phyloP scores from a whole-genome alignment of 139 green algal genomes.

The Mychonastes homosphaera region DNA sequence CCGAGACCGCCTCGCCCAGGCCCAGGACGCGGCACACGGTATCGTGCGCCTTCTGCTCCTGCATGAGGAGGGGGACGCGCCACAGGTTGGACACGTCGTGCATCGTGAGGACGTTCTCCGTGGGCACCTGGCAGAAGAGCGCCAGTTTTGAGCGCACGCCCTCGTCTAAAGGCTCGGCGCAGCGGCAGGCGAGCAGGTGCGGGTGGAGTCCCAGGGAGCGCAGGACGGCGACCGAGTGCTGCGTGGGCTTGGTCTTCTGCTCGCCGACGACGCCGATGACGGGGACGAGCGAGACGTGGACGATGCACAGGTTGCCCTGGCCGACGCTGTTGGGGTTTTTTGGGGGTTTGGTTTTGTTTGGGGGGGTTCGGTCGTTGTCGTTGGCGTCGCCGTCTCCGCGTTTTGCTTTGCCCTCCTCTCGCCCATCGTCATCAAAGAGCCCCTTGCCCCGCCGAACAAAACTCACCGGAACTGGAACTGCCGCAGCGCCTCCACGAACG shows the following conservation, averaged over 20 bases:
- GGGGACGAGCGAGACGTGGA: constrained; percentile 94
- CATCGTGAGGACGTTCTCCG: constrained; percentile 79
- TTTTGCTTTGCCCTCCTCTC: no score
- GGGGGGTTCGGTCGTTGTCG: no score
- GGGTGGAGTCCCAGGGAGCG: constrained; percentile 85
- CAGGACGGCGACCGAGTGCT: constrained; percentile 89
- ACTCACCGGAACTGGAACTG: constrained; percentile 61
- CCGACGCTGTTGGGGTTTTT: no score
- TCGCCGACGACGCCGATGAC: constrained; percentile 95
- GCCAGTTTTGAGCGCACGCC: constrained; percentile 84
- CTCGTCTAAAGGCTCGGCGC: constrained; percentile 58
- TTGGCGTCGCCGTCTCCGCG: no score
- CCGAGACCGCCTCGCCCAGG: constrained; percentile 34
- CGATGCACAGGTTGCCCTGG: constrained; percentile 65
- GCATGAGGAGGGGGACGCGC: constrained; percentile 84
- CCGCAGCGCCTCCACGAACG: constrained; percentile 89
- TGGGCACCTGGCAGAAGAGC: constrained; percentile 89
- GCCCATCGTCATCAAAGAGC: no score
- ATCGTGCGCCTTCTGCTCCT: constrained; percentile 60
- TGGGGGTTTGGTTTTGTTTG: no score
- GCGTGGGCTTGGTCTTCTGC: constrained; percentile 99
- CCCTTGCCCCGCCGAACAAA: no score
- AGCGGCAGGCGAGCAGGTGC: constrained; percentile 80
- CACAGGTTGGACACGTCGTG: constrained; percentile 98
- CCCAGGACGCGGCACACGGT: constrained; percentile 58